Evolutionary conservation across 2,329 filamentous ascomycete species (phyloP), one percentile per base, ranked within the genome.

Genomic region (Zymoseptoria crescenta): DNA sequence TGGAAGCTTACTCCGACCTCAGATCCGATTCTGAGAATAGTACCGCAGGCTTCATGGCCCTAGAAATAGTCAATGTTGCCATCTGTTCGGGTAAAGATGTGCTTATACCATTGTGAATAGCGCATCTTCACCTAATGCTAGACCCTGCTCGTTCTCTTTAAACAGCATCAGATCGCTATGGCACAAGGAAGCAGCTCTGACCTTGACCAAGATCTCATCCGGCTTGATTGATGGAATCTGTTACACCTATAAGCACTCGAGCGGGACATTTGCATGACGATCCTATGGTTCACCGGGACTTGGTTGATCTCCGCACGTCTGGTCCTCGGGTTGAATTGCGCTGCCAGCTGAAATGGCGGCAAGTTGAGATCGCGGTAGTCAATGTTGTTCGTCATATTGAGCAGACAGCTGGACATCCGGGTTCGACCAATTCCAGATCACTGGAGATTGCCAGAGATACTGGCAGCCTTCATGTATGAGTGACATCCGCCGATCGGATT

Each of bases 131-230:
- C 62, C 62, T 1, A 64, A 49, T 1, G 49, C 49, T 16, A 64
- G 56, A 2, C 56, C 58, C 49, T 59, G 56, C 7, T 64, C 62
- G 27, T 64, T 64, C 13, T 56, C 51, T 54, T 64, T 60, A 55
- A 64, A 64, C 20, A 64, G 56, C 62, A 64, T 64, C 45, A 64
- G 54, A 30, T 64, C 62, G 28, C 62, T 64, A 52, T 64, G 62
- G 58, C 62, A 64, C 45, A 64, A 29, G 10, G 62, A 64, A 9
- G 62, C 62, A 5, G 62, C 58, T 19, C 56, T 59, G 49, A 64
- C 49, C 49, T 62, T 64, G 60, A 64, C 60, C 13, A 64, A 52
- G 49, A 64, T 62, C 30, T 64, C 60, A 41, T 60, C 41, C 10
- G 62, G 57, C 41, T 58, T 59, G 54, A 61, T 62, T 8, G 60